Evolutionary conservation across 192 early-diverging fungal species (phyloP), one percentile per base, ranked within the genome.

Genomic region (Thamnidium elegans): DNA sequence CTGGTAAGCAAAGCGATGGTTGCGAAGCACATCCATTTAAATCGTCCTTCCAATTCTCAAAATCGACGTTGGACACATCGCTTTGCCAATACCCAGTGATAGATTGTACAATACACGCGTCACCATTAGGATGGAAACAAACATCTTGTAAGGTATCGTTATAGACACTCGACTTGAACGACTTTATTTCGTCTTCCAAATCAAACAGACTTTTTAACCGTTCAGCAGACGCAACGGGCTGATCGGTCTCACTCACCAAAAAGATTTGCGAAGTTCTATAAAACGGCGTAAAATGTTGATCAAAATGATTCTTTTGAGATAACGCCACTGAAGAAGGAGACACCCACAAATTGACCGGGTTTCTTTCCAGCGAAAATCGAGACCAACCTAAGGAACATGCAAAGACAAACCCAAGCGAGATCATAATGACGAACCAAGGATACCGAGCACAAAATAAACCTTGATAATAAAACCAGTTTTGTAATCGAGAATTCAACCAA

Each of bases 211-310:
- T 68, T 13, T 72, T 61, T 45, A 87, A 69, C 6, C 62, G 73
- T 8, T 74, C 64, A 13, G 72, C 65, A 9, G 77, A 74, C 4
- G 84, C 54, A 13, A 87, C 61, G 11, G 83, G 62, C 1, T 62
- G 19, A 50, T 72, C 63, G 34, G 74, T 67, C 17, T 76, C 72
- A 20, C 65, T 62, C 0, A 79, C 77, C 42, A 85, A 70, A 62
- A 87, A 77, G 15, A 87, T 63, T 54, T 87, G 86, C 0, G 82
- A 76, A 4, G 86, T 87, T n/a, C 86, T 78, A 62, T 87, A 87
- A 63, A 87, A 87, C 1, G 86, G 86, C 3, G 79, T 75, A 66
- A 87, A 86, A 70, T 83, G 73, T 26, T 78, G 65, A 47, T 87
- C 86, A 72, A 85, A 87, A 52, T 77, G 80, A 9, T 77, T 68